These are phyloP conservation scores for Tuber calosporum DNA, from an alignment of 495 filamentous ascomycete species.

Conservation along the genomic window DNA sequence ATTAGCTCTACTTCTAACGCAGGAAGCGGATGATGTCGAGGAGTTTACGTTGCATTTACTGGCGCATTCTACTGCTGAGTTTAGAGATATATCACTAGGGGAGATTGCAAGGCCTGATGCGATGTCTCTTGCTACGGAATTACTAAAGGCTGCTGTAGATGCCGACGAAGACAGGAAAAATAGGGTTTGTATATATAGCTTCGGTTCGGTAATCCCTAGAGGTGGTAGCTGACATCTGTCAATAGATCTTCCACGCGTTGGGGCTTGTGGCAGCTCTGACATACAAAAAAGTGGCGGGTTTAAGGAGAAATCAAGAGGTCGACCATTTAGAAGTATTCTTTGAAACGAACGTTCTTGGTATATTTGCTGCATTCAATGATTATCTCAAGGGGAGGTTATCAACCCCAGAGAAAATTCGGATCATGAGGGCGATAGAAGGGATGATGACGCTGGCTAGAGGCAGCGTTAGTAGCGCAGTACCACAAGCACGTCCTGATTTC, in stretches of 20 bases:
- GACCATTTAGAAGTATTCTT: conserved; percentile 68
- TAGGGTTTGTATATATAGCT: conserved; percentile 45
- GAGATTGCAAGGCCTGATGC: conserved; percentile 70
- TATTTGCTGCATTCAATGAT: conserved; percentile 75
- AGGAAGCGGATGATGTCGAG: conserved; percentile 61
- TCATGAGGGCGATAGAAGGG: conserved; percentile 74
- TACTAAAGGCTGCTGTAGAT: conserved; percentile 76
- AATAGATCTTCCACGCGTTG: conserved; percentile 57
- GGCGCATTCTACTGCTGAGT: conserved; percentile 57
- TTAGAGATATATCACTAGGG: conserved; percentile 57
- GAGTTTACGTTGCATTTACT: conserved; percentile 61
- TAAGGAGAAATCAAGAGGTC: conserved; percentile 49
- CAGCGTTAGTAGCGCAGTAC: conserved; percentile 67
- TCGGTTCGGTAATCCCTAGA: neutral
- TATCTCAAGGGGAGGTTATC: conserved; percentile 56
- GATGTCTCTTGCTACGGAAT: conserved; percentile 63
- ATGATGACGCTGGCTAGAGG: conserved; percentile 69
- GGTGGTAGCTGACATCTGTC: conserved; percentile 14
- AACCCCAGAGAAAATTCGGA: conserved; percentile 62
- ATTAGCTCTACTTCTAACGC: conserved; percentile 67
- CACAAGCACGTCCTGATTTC: conserved; percentile 56
- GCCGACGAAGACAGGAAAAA: conserved; percentile 55
- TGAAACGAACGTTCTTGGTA: conserved; percentile 75
- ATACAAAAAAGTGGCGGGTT: conserved; percentile 47
- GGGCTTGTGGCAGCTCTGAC: conserved; percentile 60